Conservation (phyloP, 2,329 filamentous ascomycete genomes). For the Colletotrichum camelliae region DNA sequence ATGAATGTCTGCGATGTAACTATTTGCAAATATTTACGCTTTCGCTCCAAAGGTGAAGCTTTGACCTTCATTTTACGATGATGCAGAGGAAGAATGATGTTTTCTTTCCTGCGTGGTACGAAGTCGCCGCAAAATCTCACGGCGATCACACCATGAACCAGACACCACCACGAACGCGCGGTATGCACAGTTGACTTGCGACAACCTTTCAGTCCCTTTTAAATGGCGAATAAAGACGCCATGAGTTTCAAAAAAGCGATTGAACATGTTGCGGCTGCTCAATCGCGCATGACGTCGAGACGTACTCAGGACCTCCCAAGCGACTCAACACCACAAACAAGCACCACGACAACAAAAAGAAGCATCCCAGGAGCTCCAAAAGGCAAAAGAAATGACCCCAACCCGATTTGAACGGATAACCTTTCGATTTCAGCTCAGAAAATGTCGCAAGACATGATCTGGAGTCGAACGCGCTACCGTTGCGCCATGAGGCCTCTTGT, state of each 20-base stretch:
- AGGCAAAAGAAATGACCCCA: background rate
- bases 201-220: background rate
- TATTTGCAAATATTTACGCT: too few species aligned
- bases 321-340: background rate
- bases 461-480: background rate
- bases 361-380: background rate
- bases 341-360: background rate
- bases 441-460: background rate
- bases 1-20: too few species aligned
- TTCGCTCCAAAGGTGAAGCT: too few species aligned
- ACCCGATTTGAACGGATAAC: background rate
- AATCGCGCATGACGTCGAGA: background rate
- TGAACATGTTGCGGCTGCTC: background rate
- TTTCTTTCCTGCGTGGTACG: too few species aligned
- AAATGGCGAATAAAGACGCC: background rate
- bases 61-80: background rate
- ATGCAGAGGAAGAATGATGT: too few species aligned
- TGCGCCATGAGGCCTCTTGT: background rate
- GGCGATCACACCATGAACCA: background rate
- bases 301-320: background rate
- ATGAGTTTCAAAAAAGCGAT: background rate
- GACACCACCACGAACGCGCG: background rate
- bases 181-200: background rate
- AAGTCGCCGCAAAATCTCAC: background rate
- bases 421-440: background rate